A percentile compares a stretch with the other conserved stretches of the same genome.
Conservation (phyloP, 148 eudicot species). For the Persicaria maculosa region DNA sequence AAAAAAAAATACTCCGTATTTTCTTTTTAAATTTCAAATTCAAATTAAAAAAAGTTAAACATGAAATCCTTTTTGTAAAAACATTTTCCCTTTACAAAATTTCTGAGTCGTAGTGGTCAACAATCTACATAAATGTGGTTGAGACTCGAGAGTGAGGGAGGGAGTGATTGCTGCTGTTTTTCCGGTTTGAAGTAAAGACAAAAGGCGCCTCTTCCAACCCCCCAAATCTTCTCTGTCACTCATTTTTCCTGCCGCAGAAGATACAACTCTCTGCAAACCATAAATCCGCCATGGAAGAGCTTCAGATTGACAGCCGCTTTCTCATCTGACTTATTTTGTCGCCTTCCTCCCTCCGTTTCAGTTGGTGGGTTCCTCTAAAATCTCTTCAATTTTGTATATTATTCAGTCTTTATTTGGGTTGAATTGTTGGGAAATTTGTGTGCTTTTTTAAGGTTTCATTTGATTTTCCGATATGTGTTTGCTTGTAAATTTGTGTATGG, state of each 20-base stretch:
- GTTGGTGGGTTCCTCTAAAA: neutral
- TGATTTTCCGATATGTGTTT: neutral
- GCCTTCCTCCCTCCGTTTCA: neutral
- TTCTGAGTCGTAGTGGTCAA: neutral
- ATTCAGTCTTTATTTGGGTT: neutral
- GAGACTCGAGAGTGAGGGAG: neutral
- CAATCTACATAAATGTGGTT: neutral
- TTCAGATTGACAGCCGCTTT: neutral
- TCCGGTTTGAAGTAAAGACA: conserved; percentile 2
- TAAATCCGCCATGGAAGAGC: conserved; percentile 1
- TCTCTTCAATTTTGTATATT: neutral
- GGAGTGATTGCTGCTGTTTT: neutral
- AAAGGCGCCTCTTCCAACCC: conserved; percentile 6
- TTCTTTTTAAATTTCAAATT: too few species aligned
- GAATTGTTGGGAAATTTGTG: neutral
- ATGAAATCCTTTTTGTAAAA: too few species aligned
- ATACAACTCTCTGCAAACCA: neutral
- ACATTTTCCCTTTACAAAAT: too few species aligned
- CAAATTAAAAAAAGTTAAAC: too few species aligned
- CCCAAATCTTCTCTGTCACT: neutral
- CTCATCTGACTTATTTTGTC: neutral
- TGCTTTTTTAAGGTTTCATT: neutral
- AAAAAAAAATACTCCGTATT: too few species aligned
- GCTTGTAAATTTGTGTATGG: neutral
- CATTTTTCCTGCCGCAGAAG: neutral